Evolutionary conservation across 2,329 filamentous ascomycete species (phyloP).

Genomic region (Lachnellula hyalina): DNA sequence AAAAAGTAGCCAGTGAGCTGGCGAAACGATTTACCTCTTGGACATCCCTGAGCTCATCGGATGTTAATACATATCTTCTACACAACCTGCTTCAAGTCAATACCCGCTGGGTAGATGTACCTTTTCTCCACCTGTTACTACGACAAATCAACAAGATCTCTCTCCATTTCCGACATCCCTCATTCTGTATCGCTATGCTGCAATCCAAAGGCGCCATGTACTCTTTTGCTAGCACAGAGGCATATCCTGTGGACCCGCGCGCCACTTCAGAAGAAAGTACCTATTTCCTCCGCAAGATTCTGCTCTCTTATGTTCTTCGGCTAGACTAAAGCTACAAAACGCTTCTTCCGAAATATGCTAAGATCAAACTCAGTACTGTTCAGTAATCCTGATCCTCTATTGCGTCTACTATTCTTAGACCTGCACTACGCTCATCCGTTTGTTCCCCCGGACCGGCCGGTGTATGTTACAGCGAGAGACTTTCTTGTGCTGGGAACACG

Average conservation of each 20-base stretch:
- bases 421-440: background rate
- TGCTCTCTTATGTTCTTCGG: constrained; percentile 25
- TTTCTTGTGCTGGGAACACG: constrained; percentile 4
- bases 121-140: constrained; percentile 25
- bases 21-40: background rate
- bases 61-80: constrained; percentile 18
- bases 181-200: constrained; percentile 20
- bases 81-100: constrained; percentile 15
- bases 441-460: constrained; percentile 1
- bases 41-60: background rate
- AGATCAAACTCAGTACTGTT: background rate
- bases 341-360: constrained; percentile 16
- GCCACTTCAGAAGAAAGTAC: constrained; percentile 9
- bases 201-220: background rate
- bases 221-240: too few relatives aligned
- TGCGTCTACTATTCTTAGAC: too few relatives aligned
- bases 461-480: constrained; percentile 4
- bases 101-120: constrained; percentile 21
- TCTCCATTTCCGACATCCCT: constrained; percentile 27
- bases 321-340: constrained; percentile 16
- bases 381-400: too few relatives aligned
- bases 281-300: constrained; percentile 18
- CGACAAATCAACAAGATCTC: constrained; percentile 14
- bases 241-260: too few relatives aligned
- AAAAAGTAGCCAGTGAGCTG: too few relatives aligned